These are phyloP conservation scores for Lithohypha guttulata DNA, from an alignment of 2,329 filamentous ascomycete genomes.

Conservation along the genomic window DNA sequence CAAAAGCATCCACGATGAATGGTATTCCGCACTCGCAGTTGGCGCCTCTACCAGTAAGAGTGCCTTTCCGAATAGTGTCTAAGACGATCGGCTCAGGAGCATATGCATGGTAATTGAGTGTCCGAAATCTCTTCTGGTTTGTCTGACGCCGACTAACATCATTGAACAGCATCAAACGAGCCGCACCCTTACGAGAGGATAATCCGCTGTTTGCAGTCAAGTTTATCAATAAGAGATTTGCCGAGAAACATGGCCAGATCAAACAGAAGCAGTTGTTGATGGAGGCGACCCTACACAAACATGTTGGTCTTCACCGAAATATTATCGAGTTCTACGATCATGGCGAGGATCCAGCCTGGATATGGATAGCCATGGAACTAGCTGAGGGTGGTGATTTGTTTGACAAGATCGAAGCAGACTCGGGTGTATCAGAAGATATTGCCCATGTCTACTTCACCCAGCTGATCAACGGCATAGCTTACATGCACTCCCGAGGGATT, in stretches of 20 bases:
- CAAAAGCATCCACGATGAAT: conserved; percentile 19
- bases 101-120: conserved; percentile 69
- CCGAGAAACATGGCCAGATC: conserved; percentile 76
- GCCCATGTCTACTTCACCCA: conserved; percentile 95
- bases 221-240: conserved; percentile 96
- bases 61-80: conserved; percentile 90
- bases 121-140: conserved; percentile 24
- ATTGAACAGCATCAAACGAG: conserved; percentile 71
- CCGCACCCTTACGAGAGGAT: conserved; percentile 57
- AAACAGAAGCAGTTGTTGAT: conserved; percentile 80
- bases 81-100: conserved; percentile 94
- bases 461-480: conserved; percentile 78
- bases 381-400: conserved; percentile 93
- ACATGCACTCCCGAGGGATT: conserved; percentile 92
- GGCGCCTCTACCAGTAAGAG: conserved; percentile 69
- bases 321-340: conserved; percentile 87
- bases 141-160: conserved; percentile 21
- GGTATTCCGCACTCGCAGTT: conserved; percentile 60
- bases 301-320: conserved; percentile 81
- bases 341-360: conserved; percentile 76
- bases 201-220: conserved; percentile 90
- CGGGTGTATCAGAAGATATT: conserved; percentile 86
- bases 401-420: conserved; percentile 98
- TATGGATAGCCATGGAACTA: conserved; percentile 97
- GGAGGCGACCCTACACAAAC: conserved; percentile 81